phyloP scores from a whole-genome alignment of 176 grass and related monocot species.

The Eragrostis curvula region DNA sequence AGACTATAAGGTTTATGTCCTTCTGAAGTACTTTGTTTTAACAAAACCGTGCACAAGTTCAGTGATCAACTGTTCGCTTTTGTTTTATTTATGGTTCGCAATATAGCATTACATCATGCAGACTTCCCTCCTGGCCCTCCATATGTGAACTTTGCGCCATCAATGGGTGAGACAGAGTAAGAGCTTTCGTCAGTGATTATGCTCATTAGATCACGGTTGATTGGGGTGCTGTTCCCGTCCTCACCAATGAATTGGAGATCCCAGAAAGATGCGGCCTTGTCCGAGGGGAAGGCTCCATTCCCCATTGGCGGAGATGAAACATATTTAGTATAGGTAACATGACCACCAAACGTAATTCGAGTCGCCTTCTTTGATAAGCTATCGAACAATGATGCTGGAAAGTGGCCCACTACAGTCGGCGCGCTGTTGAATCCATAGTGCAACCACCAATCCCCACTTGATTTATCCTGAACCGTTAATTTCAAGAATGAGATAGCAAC shows the following conservation, averaged over 20 bases:
- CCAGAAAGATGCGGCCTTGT: not conserved
- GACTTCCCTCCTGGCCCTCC: not conserved
- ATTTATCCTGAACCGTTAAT: not conserved
- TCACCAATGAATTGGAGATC: not conserved
- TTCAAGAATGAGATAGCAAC: not conserved
- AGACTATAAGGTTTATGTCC: too few relatives aligned
- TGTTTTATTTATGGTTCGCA: not conserved
- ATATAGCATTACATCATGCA: not conserved
- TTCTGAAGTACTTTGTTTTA: too few relatives aligned
- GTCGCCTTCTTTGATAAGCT: not conserved
- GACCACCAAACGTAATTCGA: not conserved
- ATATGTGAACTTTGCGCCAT: not conserved
- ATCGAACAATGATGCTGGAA: conserved; percentile 10
- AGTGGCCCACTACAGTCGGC: not conserved
- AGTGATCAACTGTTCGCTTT: too few relatives aligned
- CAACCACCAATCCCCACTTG: conserved; percentile 12
- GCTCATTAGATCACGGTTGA: not conserved
- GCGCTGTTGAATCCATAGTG: not conserved
- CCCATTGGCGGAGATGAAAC: not conserved
- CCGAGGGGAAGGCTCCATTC: not conserved
- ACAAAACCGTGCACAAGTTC: too few relatives aligned
- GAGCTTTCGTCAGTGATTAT: not conserved
- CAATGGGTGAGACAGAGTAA: not conserved
- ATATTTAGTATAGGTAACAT: not conserved
- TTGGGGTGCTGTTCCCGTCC: not conserved